A percentile compares a stretch with the other conserved stretches of the same genome.
phyloP scores from a whole-genome alignment of 2,329 filamentous ascomycete genomes.

The Lasiodiplodia hormozganensis region DNA sequence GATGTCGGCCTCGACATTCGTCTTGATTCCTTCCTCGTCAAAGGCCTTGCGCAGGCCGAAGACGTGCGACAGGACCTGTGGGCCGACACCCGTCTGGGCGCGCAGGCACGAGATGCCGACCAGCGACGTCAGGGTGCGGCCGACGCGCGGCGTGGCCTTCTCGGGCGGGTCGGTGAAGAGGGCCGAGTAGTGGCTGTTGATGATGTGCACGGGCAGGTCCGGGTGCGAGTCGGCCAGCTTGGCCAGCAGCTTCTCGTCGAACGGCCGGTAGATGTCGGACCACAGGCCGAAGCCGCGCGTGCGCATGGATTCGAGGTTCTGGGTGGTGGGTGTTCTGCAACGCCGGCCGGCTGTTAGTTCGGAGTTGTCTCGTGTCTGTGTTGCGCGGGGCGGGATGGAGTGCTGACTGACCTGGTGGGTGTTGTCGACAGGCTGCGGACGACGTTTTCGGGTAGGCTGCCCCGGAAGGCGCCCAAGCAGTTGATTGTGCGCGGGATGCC shows the following conservation, averaged over 20 bases:
- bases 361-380: background rate
- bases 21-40: constrained; percentile 68
- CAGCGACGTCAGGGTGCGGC: constrained; percentile 74
- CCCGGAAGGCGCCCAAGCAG: constrained; percentile 74
- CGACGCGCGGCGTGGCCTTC: constrained; percentile 57
- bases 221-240: constrained; percentile 80
- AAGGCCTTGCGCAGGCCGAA: constrained; percentile 81
- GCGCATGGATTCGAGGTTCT: constrained; percentile 63
- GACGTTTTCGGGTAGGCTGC: constrained; percentile 65
- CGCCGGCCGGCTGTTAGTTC: background rate
- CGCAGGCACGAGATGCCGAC: constrained; percentile 77
- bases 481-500: constrained; percentile 84
- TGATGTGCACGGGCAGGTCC: constrained; percentile 80
- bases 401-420: constrained; percentile 58
- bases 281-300: constrained; percentile 71
- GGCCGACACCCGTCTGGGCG: constrained; percentile 81
- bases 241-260: constrained; percentile 72
- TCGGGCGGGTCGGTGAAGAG: constrained; percentile 68
- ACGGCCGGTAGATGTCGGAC: constrained; percentile 78
- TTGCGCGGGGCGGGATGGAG: too few relatives aligned
- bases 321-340: constrained; percentile 34
- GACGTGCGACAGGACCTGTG: constrained; percentile 81
- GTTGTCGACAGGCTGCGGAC: constrained; percentile 60
- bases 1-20: constrained; percentile 45
- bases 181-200: constrained; percentile 75